These are phyloP conservation scores for Sophora flavescens DNA, from an alignment of 306 rosid species.

Conservation along the genomic window DNA sequence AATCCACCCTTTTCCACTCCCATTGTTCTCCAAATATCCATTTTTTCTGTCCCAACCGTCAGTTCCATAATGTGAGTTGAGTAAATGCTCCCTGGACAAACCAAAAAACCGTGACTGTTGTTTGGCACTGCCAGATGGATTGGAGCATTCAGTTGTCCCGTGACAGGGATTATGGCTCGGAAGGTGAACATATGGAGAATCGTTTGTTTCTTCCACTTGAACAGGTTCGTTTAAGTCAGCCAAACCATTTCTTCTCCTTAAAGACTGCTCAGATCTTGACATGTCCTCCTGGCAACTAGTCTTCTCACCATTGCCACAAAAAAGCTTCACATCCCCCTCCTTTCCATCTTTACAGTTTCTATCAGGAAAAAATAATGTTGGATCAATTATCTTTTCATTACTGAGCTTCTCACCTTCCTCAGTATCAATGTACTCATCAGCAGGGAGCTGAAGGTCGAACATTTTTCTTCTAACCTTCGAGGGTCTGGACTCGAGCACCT, in stretches of 20 bases:
- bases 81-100: conserved; percentile 60
- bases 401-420: conserved; percentile 86
- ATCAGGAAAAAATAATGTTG: conserved; percentile 54
- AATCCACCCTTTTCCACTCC: conserved; percentile 64
- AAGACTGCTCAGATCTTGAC: conserved; percentile 56
- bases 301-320: conserved; percentile 55
- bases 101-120: conserved; percentile 54
- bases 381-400: conserved; percentile 60
- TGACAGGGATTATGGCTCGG: conserved; percentile 48
- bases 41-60: conserved; percentile 50
- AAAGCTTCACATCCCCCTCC: conserved; percentile 54
- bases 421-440: conserved; percentile 77
- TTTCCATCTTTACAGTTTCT: conserved; percentile 51
- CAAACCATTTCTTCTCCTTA: conserved; percentile 66
- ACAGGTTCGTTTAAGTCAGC: conserved; percentile 88
- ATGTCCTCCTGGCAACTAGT: conserved; percentile 52
- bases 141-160: conserved; percentile 56
- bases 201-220: conserved; percentile 74
- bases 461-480: conserved; percentile 76
- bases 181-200: conserved; percentile 53
- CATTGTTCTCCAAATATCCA: conserved; percentile 59
- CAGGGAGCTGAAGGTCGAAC: conserved; percentile 94
- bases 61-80: conserved; percentile 55
- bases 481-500: conserved; percentile 80
- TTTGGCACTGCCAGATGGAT: conserved; percentile 50